These are phyloP conservation scores for Metschnikowia colocasiae DNA, from an alignment of 805 yeast species.

Conservation along the genomic window DNA sequence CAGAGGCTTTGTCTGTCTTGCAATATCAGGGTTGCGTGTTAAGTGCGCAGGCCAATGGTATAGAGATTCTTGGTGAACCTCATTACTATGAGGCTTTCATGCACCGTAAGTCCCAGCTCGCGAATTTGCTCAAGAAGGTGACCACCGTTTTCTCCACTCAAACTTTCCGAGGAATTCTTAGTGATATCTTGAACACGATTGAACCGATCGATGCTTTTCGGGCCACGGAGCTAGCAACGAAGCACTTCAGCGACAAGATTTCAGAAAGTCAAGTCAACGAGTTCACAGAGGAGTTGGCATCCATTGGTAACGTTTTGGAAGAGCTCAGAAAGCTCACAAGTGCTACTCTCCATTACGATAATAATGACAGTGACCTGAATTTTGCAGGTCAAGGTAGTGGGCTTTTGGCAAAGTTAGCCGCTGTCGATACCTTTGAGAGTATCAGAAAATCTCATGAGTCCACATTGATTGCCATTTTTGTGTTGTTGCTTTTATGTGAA, in stretches of 20 bases:
- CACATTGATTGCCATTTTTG: slow-evolving; percentile 26
- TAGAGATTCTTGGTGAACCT: slow-evolving; percentile 30
- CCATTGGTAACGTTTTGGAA: slow-evolving; percentile 26
- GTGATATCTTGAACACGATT: slow-evolving; percentile 12
- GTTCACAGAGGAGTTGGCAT: slow-evolving; percentile 22
- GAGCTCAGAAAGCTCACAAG: slow-evolving; percentile 24
- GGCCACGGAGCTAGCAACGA: slow-evolving; percentile 24
- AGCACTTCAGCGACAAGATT: slow-evolving; percentile 24
- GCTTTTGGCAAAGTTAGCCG: slow-evolving; percentile 22
- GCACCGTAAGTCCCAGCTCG: slow-evolving; percentile 17
- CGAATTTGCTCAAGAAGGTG: slow-evolving; percentile 22
- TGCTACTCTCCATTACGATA: slow-evolving; percentile 3
- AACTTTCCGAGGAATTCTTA: slow-evolving; percentile 24
- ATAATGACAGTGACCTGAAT: slow-evolving; percentile 1
- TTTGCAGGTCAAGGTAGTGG: slow-evolving; percentile 19
- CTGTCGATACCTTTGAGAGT: slow-evolving; percentile 26
- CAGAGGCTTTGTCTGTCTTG: slow-evolving; percentile 51
- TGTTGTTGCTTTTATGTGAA: slow-evolving; percentile 34
- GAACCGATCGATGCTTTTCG: slow-evolving; percentile 14
- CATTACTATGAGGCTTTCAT: slow-evolving; percentile 30
- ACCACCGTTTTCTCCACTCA: slow-evolving; percentile 28
- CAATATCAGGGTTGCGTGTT: slow-evolving; percentile 15
- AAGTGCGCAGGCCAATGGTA: slow-evolving; percentile 31
- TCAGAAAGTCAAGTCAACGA: slow-evolving; percentile 22
- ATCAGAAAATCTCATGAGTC: slow-evolving; percentile 28